Evolutionary conservation across 768 basidiomycete genomes (phyloP), one percentile per base, ranked within the genome.

Genomic region (Mycena pura): DNA sequence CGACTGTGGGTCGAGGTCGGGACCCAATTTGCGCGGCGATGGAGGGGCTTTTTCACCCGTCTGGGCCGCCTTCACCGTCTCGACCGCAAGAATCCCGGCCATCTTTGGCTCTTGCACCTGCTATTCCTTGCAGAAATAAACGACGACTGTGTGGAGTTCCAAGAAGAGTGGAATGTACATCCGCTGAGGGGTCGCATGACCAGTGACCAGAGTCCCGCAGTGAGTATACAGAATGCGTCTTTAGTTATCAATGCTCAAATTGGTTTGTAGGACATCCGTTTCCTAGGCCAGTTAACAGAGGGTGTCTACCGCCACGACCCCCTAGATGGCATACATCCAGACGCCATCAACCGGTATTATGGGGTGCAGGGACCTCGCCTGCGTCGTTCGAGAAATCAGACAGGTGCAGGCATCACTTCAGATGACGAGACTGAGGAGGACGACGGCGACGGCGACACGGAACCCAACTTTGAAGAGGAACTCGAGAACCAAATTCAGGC

Each of bases 141-240:
- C 38, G 28, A 55, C 0, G 73, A 77, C 44, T 76, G 73, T 38
- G 0, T 36, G 0, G 34, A 51, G 2, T 76, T 78, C 51, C 69
- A 63, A 14, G 8, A 57, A 6, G 67, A 74, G 13, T 78, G 76
- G 74, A 78, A 78, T 50, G 21, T 63, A 15, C 74, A 78, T 47
- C 67, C 72, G 0, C 67, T 78, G 13, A 59, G 48, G 10, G 71
- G 68, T 3, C 41, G 24, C 9, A 29, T 24, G 7, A 67, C 59
- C 13, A 57, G 64, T 14, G 58, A 54, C 41, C 53, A 54, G 10
- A 48, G 47, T 22, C 47, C 47, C n/a, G 43, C 43, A 1, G 43
- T 45, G 43, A 25, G 43, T 45, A 2, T 6, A 9, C 21, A 27
- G 44, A 11, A n/a, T 31, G 28, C 1, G 6, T 27, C 14, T 2